Base-by-base conservation (phyloP, 495 filamentous ascomycete genomes). In the Hyaloscypha hepaticicola region DNA sequence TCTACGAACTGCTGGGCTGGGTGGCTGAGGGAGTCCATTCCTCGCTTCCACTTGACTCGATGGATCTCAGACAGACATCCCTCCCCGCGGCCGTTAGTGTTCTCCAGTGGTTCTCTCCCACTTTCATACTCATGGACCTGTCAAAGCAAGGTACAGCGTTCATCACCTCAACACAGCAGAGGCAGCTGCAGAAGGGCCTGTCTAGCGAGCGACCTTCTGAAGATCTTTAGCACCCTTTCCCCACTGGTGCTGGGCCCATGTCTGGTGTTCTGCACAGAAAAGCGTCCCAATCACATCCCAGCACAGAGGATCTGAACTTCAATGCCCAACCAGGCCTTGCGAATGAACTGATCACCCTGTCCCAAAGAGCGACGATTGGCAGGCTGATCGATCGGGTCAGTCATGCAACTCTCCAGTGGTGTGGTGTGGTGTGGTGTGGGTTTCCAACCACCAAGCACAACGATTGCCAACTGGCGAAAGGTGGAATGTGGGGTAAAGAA, bases 381-480 rank as follows among this genome's bases (percentile, higher is more conserved):
- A 33, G 25, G 53, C n/a, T 57, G 38, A 63, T 63, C 22, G 51
- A 31, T 27, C 4, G 49, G 34, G 19, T 2, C 21, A 26, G 60
- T 25, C 60, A 55, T 62, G 60, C 60, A 62, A n/a, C 50, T 49
- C 60, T 59, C 25, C 60, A 21, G 33, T 11, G 16, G n/a, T n/a
- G n/a, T n/a, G n/a, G n/a, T n/a, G n/a, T n/a, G n/a, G n/a, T n/a
- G n/a, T n/a, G n/a, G n/a, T n/a, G n/a, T n/a, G 6, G 38, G 38
- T 45, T 45, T 16, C 38, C 38, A 45, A 16, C 38, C 4, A 9
- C 50, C 60, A 22, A 28, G 26, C 45, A 63, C 60, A 50, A 63
- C 48, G 51, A 52, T 33, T 22, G 48, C 19, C 4, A 16, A 27
- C 9, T 53, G 50, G 33, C 48, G 48, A 48, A 22, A 52, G 51